Conservation (phyloP, 2,329 filamentous ascomycete species). For the Calonectria pteridis region DNA sequence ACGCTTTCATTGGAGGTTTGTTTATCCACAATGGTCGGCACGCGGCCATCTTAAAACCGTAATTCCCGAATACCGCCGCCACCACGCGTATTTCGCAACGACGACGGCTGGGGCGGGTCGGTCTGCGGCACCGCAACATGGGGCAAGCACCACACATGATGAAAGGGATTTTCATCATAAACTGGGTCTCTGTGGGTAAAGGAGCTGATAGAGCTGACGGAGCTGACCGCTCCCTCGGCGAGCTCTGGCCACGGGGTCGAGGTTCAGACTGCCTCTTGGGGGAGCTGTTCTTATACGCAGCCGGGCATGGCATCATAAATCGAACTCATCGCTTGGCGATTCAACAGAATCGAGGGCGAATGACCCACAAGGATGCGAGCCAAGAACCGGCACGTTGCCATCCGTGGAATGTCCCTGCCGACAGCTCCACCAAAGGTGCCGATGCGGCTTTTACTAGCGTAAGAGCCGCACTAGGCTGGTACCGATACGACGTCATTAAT, state of each 20-base stretch:
- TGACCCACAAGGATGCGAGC: slow-evolving; percentile 9
- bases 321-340: slow-evolving; percentile 1
- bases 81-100: not conserved
- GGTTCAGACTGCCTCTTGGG: not conserved
- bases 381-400: slow-evolving; percentile 7
- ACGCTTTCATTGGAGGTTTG: not conserved
- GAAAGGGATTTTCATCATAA: slow-evolving; percentile 10
- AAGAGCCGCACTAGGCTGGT: slow-evolving; percentile 26
- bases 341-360: not conserved
- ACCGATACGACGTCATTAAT: slow-evolving; percentile 18
- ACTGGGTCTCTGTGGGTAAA: not conserved
- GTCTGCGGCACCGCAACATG: not conserved
- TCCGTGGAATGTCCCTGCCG: not conserved
- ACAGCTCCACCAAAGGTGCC: not conserved
- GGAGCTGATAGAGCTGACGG: not conserved
- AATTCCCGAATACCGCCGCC: not conserved
- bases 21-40: not conserved
- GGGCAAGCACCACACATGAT: not conserved
- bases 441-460: slow-evolving; percentile 13
- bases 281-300: slow-evolving; percentile 1
- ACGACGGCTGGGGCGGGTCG: not conserved
- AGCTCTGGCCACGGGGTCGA: not conserved
- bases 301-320: slow-evolving; percentile 3
- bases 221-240: slow-evolving; percentile 2
- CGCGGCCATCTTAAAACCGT: not conserved